Evolutionary conservation across 164 flowering plant species (phyloP).

Genomic region (Tinospora cordifolia): DNA sequence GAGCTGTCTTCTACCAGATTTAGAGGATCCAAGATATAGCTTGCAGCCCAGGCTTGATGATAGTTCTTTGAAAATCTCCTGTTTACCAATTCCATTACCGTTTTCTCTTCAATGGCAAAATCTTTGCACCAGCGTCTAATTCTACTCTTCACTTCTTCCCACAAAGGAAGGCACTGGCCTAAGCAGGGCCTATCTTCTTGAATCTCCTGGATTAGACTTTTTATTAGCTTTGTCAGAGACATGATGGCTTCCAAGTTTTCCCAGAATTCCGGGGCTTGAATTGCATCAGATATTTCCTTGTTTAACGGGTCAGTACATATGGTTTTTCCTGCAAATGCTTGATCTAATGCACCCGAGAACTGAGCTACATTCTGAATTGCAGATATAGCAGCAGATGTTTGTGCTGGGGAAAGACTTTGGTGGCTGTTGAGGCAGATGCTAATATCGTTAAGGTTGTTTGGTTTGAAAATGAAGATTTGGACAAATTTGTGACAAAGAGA

Average conservation of each 20-base stretch:
- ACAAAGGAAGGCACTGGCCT: slow-evolving; percentile 25
- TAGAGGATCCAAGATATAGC: slow-evolving; percentile 53
- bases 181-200: slow-evolving; percentile 25
- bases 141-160: slow-evolving; percentile 23
- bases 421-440: slow-evolving; percentile 12
- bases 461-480: slow-evolving; percentile 10
- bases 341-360: slow-evolving; percentile 11
- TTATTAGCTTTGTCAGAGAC: slow-evolving; percentile 17
- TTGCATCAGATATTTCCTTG: slow-evolving; percentile 14
- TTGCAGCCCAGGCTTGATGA: slow-evolving; percentile 71
- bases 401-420: slow-evolving; percentile 8
- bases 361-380: slow-evolving; percentile 15
- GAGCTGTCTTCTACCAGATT: slow-evolving; percentile 41
- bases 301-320: slow-evolving; percentile 12
- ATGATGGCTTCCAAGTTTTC: slow-evolving; percentile 16
- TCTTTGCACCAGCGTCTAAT: slow-evolving; percentile 21
- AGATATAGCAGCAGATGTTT: slow-evolving; percentile 13
- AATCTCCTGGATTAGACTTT: slow-evolving; percentile 14
- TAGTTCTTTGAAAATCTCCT: slow-evolving; percentile 34
- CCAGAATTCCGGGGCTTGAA: slow-evolving; percentile 23
- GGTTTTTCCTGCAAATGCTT: slow-evolving; percentile 6
- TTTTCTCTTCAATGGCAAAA: slow-evolving; percentile 18
- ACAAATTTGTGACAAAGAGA: slow-evolving; percentile 17
- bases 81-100: slow-evolving; percentile 25
- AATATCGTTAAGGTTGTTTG: slow-evolving; percentile 6